Evolutionary conservation across 352 stramenopile genomes (phyloP), one percentile per base, ranked within the genome.

Genomic region (Phytopythium kandeliae): DNA sequence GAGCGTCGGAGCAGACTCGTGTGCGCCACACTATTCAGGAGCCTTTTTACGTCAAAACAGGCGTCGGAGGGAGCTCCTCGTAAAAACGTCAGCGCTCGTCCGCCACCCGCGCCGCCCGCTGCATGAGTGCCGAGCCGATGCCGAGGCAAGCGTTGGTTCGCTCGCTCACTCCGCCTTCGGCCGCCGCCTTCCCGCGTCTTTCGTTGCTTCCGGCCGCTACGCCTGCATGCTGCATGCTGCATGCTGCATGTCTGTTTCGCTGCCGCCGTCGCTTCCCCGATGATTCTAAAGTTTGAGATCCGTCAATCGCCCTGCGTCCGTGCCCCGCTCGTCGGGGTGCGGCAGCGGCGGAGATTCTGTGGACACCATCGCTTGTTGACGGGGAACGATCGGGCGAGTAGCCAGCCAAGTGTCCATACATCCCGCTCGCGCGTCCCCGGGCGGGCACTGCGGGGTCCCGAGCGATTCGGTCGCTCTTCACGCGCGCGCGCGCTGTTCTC

Each of bases 261-360:
- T 63, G 26, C 34, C 2, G 50, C 19, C 4, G 3, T 7, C 8
- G 12, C 4, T 16, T 62, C 72, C 77, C 74, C 71, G 54, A 74
- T 89, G 77, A 89, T 89, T 86, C 66, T 67, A 86, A 89, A 88
- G 77, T 89, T 89, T 89, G 77, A 89, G 77, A 89, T 83, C 77
- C 74, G 77, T 79, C 43, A 85, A 85, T 85, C 54, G 71, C 50
- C 48, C 56, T 36, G 35, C 51, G n/a, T 45, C 40, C 17, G 51
- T 17, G 55, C 34, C 56, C 55, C 58, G 71, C 60, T 45, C 53
- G 40, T 46, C 40, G 40, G 40, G 6, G 11, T 6, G 40, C 24
- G 12, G 40, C n/a, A 24, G 24, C 24, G 12, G 40, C 16, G 50
- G 54, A 53, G 37, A 86, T 89, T 63, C 67, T 89, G 77, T 80